Conservation (phyloP, 2,329 filamentous ascomycete species). For the Falciphora oryzae region DNA sequence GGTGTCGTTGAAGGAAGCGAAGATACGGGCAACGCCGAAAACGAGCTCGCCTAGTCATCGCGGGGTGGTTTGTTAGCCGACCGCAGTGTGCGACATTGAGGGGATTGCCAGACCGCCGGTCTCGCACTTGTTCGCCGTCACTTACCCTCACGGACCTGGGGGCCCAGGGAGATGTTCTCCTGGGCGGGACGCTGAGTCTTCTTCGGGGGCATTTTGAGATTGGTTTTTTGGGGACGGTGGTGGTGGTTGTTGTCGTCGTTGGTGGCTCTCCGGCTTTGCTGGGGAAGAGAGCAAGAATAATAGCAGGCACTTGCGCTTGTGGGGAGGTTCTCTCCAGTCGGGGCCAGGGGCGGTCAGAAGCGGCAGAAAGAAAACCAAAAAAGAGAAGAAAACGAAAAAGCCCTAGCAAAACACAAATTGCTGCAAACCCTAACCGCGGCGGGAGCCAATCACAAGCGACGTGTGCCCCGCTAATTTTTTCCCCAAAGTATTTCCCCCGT, state of each 20-base stretch:
- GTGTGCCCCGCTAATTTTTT: background rate
- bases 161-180: constrained; percentile 98
- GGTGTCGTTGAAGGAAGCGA: constrained; percentile 90
- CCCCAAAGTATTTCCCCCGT: background rate
- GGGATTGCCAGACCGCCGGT: background rate
- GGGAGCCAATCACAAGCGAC: background rate
- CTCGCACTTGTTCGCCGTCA: constrained; percentile 14
- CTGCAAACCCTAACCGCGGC: background rate
- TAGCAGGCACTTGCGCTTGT: background rate
- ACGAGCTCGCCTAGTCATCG: constrained; percentile 74
- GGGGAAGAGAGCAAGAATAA: background rate
- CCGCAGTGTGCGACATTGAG: background rate
- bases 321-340: background rate
- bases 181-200: constrained; percentile 76
- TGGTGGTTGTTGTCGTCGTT: constrained; percentile 23
- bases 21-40: constrained; percentile 97
- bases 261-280: background rate
- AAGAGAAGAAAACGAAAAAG: background rate
- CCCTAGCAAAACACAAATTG: background rate
- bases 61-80: constrained; percentile 3
- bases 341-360: background rate
- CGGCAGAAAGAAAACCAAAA: constrained; percentile 7
- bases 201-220: constrained; percentile 83
- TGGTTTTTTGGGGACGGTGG: constrained; percentile 19
- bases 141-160: constrained; percentile 91